Evolutionary conservation across 805 yeast genomes (phyloP), one percentile per base, ranked within the genome.

Genomic region (Hanseniaspora osmophila): DNA sequence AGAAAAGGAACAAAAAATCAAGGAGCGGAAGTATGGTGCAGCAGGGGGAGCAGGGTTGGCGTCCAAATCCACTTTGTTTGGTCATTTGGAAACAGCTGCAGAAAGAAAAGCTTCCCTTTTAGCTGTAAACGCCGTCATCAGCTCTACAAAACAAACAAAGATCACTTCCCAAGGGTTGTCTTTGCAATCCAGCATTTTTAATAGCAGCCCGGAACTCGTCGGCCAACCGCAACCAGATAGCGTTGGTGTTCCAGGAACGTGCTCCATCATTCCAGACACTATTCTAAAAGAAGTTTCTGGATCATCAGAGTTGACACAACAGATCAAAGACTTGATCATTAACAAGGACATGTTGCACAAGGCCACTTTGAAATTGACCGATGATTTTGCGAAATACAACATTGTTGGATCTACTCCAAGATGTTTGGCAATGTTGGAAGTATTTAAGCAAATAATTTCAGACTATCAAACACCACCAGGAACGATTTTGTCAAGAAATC

Each of bases 361-460:
- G 0, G 76, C 84, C 1, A 79, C 90, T 39, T 67, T 86, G 43
- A 70, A 85, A 22, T 67, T 92, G 50, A 80, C 95, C 1, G 75
- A 85, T 48, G 82, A 84, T 53, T 77, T 80, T 53, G 80, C 95
- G 12, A 78, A 86, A 40, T 90, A 85, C 61, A 75, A 81, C 51
- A 77, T 90, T 37, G 92, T 88, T 9, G 98, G 98, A 0, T 86
- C 96, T 0, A 82, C 81, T 2, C 80, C 84, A 27, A 74, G 98
- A 54, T 84, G 95, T 62, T 69, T 70, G 49, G 81, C 85, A 15
- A 85, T 90, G 92, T 68, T 92, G 60, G 74, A 74, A 49, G 88
- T 88, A 2, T 92, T 92, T 65, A 79, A 82, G 62, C 71, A 69
- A 29, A 88, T 92, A 18, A 84, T 92, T 42, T 56, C 61, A 35